Percentiles rank a stretch among this genome's conserved stretches.
Conservation (phyloP, 2,329 filamentous ascomycete species). For the Atkinsonella texensis region DNA sequence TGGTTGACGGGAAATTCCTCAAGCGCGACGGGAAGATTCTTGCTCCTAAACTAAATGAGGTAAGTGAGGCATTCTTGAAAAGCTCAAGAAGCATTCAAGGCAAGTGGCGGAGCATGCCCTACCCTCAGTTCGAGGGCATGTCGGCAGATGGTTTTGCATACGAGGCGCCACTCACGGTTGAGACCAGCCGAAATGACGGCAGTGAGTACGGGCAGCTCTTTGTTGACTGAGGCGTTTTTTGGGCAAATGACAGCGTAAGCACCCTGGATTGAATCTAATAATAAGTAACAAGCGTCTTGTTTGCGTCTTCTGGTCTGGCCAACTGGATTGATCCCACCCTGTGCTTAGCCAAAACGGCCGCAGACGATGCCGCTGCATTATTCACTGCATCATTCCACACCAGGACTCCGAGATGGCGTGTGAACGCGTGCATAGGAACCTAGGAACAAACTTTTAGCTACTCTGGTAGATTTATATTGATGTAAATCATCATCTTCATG, state of each 20-base stretch:
- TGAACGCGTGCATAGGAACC: too few species aligned
- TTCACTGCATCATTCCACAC: too few species aligned
- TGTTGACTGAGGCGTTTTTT: background rate
- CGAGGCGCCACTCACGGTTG: background rate
- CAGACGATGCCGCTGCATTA: too few species aligned
- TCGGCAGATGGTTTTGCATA: background rate
- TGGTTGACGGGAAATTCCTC: slow-evolving; percentile 35
- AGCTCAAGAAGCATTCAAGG: background rate
- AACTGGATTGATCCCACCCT: too few species aligned
- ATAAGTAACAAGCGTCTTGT: too few species aligned
- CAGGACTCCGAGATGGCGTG: too few species aligned
- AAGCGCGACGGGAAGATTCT: slow-evolving; percentile 16
- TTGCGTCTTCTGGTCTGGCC: too few species aligned
- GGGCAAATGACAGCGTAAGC: background rate
- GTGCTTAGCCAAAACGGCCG: too few species aligned
- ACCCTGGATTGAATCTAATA: too few species aligned
- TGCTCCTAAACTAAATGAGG: background rate
- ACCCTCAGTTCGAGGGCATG: background rate
- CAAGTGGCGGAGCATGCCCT: background rate
- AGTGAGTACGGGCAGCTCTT: background rate
- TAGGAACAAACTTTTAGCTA: too few species aligned
- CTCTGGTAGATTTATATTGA: too few species aligned
- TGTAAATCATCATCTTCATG: too few species aligned
- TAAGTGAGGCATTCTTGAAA: background rate
- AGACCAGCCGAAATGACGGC: background rate